Evolutionary conservation across 2,329 filamentous ascomycete genomes (phyloP), one percentile per base, ranked within the genome.

Genomic region (Pseudogymnoascus sp.): DNA sequence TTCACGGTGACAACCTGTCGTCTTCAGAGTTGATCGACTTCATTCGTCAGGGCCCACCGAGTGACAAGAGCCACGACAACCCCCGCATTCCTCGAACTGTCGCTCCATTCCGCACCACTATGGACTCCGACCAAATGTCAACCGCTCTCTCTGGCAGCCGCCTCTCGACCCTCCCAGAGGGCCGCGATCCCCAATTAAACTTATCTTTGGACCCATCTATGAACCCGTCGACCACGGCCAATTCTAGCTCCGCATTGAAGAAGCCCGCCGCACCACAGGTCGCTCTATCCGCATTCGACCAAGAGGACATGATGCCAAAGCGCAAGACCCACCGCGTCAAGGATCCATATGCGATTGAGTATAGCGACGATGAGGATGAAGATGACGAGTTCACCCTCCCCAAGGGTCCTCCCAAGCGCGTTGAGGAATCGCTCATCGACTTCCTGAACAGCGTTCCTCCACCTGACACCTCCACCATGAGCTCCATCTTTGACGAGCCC

Each of bases 331-430:
- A 87, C 50, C 85, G 90, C 28, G 84, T 91, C 59, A 89, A 84
- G 61, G 94, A 99, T 69, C 94, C 93, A 0, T 97, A 97, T 66
- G 90, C 91, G n/a, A 90, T 97, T 65, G 92, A 97, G 69, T 78
- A 85, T 30, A 89, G 86, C 11, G 71, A 75, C 47, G 73, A 75
- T 35, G 73, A 74, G 57, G 70, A 74, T 33, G 71, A 73, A 5
- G 65, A 67, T n/a, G 66, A 70, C 22, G 60, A 60, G 14, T 43
- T 43, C 47, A 63, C 60, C 11, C 67, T 66, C 14, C 60, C 60
- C 66, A 61, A 33, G 14, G 57, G n/a, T 25, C 71, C 74, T 11
- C 69, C 68, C 3, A 77, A 77, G 64, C 58, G 36, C 41, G 75
- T 80, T 64, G 84, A 88, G 69, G 87, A 91, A 73, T 88, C 84